These are phyloP conservation scores for Triticum aestivum DNA, from an alignment of 176 grass and related monocot genomes.

Conservation along the genomic window IWGSC_CS_RefSeq_v2.1 NC_057806.1:437358589-437359088, in stretches of 20 bases:
- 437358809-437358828: not conserved
- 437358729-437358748: conserved; percentile 82
- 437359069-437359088: not conserved
- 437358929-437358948: conserved; percentile 87
- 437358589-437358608: not conserved
- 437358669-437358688: conserved; percentile 92
- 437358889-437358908: conserved; percentile 93
- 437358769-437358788: conserved; percentile 41
- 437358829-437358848: not conserved
- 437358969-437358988: conserved; percentile 82
- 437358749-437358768: conserved; percentile 92
- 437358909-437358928: conserved; percentile 78
- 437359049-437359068: not conserved
- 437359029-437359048: not conserved
- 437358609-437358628: conserved; percentile 52
- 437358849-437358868: not conserved
- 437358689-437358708: conserved; percentile 87
- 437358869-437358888: conserved; percentile 87
- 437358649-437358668: conserved; percentile 98
- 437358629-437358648: conserved; percentile 94
- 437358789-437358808: conserved; percentile 16
- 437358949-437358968: conserved; percentile 99
- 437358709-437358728: conserved; percentile 87
- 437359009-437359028: conserved; percentile 46
- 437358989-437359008: conserved; percentile 89